These are phyloP conservation scores for Ophiostoma piceae DNA, from an alignment of 2,329 filamentous ascomycete genomes.

Conservation along the genomic window DNA sequence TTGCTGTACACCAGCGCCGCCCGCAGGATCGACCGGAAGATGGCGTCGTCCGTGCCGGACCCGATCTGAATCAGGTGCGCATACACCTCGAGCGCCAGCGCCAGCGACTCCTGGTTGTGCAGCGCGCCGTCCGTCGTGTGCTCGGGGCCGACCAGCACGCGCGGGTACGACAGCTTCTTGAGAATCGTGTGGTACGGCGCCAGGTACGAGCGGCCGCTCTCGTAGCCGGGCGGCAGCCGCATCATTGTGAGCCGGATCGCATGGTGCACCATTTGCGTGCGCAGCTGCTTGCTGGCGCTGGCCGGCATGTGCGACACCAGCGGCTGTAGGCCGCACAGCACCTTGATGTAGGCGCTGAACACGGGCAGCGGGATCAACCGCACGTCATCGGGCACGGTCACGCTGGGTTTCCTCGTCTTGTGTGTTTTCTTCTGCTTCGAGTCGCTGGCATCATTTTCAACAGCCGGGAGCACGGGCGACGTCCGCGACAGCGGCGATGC, in stretches of 20 bases:
- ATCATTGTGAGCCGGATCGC: slow-evolving; percentile 35
- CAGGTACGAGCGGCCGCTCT: slow-evolving; percentile 34
- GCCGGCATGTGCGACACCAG: slow-evolving; percentile 27
- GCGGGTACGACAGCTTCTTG: slow-evolving; percentile 36
- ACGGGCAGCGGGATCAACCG: slow-evolving; percentile 34
- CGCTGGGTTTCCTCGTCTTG: neutral
- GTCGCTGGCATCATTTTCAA: neutral
- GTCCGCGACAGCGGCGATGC: neutral
- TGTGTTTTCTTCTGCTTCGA: neutral
- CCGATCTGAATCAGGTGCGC: slow-evolving; percentile 30
- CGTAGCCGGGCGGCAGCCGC: slow-evolving; percentile 31
- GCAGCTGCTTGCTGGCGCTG: slow-evolving; percentile 27
- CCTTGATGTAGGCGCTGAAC: slow-evolving; percentile 48
- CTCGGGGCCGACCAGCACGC: slow-evolving; percentile 32
- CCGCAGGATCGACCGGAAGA: slow-evolving; percentile 26
- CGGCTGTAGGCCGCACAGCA: slow-evolving; percentile 44
- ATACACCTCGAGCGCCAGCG: slow-evolving; percentile 34
- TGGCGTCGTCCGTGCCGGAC: slow-evolving; percentile 33
- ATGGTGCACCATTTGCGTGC: slow-evolving; percentile 31
- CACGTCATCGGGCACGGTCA: neutral
- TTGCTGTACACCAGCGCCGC: neutral
- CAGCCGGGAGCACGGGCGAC: slow-evolving; percentile 18
- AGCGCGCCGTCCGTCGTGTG: slow-evolving; percentile 20
- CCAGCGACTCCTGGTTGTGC: slow-evolving; percentile 33
- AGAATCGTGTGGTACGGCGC: slow-evolving; percentile 41